Conservation (phyloP, 1,284 basidiomycete genomes). For the Hemileia vastatrix region DNA sequence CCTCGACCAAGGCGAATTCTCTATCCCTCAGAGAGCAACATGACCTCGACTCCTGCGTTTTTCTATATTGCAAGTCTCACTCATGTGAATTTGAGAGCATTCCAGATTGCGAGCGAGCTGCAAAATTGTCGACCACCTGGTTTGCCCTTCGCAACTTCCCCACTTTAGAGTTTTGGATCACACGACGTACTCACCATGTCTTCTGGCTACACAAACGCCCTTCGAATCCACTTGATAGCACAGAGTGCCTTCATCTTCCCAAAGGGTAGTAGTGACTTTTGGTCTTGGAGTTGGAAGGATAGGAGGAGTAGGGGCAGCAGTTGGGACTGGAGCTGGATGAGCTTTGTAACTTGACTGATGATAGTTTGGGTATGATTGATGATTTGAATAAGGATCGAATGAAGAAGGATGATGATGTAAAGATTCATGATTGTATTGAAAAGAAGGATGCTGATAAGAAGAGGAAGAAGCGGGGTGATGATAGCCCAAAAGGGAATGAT, state of each 20-base stretch:
- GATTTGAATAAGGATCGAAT: background rate
- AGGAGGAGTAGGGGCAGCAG: background rate
- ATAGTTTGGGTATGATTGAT: background rate
- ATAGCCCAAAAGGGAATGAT: too few relatives aligned
- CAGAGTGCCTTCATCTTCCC: slow-evolving; percentile 44
- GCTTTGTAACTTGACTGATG: background rate
- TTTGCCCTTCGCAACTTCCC: too few relatives aligned
- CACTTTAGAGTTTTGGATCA: too few relatives aligned
- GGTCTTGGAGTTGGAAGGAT: background rate
- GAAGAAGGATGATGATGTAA: background rate
- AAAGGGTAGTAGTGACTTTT: slow-evolving; percentile 40
- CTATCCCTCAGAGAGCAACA: too few relatives aligned
- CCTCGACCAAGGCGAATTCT: too few relatives aligned
- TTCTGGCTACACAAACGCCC: slow-evolving; percentile 42
- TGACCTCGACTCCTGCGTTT: too few relatives aligned
- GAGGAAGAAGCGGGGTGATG: too few relatives aligned
- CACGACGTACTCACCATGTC: too few relatives aligned
- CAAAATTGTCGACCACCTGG: too few relatives aligned
- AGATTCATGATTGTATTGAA: background rate
- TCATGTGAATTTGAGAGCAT: too few relatives aligned
- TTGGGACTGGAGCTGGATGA: background rate
- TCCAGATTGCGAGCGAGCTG: too few relatives aligned
- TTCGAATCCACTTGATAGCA: slow-evolving; percentile 44
- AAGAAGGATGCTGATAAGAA: background rate
- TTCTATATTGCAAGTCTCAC: too few relatives aligned